Evolutionary conservation across 306 rosid species (phyloP).

Genomic region (Prunus mume): DNA sequence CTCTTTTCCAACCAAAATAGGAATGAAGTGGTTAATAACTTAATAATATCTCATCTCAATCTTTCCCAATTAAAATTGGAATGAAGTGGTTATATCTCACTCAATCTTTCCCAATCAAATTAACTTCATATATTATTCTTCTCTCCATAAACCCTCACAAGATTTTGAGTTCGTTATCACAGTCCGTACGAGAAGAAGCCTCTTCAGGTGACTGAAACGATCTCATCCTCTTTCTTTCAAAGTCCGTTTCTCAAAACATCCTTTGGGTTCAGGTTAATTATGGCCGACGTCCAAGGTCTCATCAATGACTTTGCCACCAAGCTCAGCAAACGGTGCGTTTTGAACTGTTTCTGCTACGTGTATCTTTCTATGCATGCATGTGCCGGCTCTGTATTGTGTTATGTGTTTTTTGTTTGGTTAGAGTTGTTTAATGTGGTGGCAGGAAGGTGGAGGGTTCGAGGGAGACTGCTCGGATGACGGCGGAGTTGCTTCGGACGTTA

Average conservation of each 20-base stretch:
- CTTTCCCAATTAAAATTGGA: no score
- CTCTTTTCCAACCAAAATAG: neutral
- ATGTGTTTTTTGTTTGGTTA: neutral
- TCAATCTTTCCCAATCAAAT: neutral
- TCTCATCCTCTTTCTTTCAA: neutral
- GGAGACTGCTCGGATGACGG: constrained; percentile 10
- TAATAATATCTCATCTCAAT: no score
- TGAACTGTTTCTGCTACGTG: no score
- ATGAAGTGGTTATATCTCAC: no score
- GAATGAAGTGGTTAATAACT: no score
- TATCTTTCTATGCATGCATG: neutral
- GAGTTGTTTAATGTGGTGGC: neutral
- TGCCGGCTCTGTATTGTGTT: neutral
- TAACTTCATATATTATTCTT: neutral
- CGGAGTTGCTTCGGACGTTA: constrained; percentile 9
- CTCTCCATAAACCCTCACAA: neutral
- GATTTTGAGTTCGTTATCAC: neutral
- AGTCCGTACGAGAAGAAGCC: neutral
- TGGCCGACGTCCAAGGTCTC: constrained; percentile 13
- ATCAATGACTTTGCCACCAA: constrained; percentile 4
- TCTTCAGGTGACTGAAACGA: neutral
- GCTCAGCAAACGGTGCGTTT: constrained; percentile 5
- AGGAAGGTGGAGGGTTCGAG: constrained; percentile 11
- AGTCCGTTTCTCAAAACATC: no score
- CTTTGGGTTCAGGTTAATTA: neutral